Base-by-base conservation (phyloP, 148 eudicot species). In the Arctostaphylos glauca region DNA sequence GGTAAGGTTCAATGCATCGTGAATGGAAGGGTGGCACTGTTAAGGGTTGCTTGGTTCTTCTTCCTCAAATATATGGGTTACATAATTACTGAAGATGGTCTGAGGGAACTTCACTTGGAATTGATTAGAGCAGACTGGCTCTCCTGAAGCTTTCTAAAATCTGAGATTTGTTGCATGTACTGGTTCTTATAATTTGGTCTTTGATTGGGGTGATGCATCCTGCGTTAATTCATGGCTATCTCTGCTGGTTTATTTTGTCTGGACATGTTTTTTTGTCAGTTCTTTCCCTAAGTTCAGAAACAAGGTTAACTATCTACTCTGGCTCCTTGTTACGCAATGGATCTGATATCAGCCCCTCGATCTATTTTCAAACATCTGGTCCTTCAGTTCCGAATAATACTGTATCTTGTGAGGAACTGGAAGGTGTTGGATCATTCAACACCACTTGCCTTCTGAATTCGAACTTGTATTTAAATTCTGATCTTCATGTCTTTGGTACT, bases 361-460 rank as follows among this genome's bases (percentile, higher is more conserved):
- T 55, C 59, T 81, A 48, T 74, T 74, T 77, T 21, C 81, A 66
- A 67, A 74, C 44, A 70, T 84, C 83, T 46, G 75, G 81, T 23
- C 60, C 48, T 64, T 83, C 86, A 64, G 76, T 52, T 56, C 60
- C 55, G 13, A 79, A 81, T 78, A 83, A 85, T 82, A 80, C 80
- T 48, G 89, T 87, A 80, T 86, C 94, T 81, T 94, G 95, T 87
- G 89, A 91, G 88, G 91, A 92, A 77, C 89, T 94, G 88, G 76
- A 89, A 55, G 98, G 98, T 78, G 91, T 92, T 82, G 98, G 98
- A 46, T 94, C 98, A 74, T 94, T 91, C 82, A 86, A 94, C 83
- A 92, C 91, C 13, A 92, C 98, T 54, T 94, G 95, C 87, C 77
- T 92, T 82, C 86, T 94, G 74, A 94, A 84, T 49, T 86, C 94